These are phyloP conservation scores for Ceratobasidium sp. DNA, from an alignment of 1,284 basidiomycete genomes.

Conservation along the genomic window DNA sequence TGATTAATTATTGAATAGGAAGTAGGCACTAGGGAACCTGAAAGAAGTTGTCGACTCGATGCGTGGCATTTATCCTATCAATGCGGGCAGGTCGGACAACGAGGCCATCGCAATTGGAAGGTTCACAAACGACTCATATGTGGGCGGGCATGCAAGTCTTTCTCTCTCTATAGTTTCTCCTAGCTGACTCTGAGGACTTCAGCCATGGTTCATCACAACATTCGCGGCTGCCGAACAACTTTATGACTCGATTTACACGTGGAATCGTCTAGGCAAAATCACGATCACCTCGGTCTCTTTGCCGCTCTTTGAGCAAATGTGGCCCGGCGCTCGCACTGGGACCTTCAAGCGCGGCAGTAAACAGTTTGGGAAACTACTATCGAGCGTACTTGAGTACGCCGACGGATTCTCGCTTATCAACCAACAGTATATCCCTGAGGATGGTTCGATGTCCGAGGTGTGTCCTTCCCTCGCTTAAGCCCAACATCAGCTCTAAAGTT, in stretches of 20 bases:
- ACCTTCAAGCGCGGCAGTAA: slow-evolving; percentile 11
- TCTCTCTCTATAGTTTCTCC: neutral
- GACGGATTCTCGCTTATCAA: slow-evolving; percentile 28
- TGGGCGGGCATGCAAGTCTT: slow-evolving; percentile 39
- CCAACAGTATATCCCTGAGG: slow-evolving; percentile 23
- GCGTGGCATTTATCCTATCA: slow-evolving; percentile 41
- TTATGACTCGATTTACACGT: slow-evolving; percentile 39
- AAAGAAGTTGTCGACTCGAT: slow-evolving; percentile 42
- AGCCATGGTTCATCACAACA: slow-evolving; percentile 43
- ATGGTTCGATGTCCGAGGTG: slow-evolving; percentile 35
- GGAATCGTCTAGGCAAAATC: slow-evolving; percentile 35
- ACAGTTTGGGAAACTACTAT: neutral
- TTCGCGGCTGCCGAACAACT: slow-evolving; percentile 42
- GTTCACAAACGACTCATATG: slow-evolving; percentile 41
- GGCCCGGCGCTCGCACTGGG: neutral
- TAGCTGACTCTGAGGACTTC: neutral
- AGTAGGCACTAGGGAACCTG: slow-evolving; percentile 39
- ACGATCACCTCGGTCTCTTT: slow-evolving; percentile 38
- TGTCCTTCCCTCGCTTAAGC: neutral
- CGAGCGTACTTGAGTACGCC: neutral
- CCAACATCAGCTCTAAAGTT: neutral
- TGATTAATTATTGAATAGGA: neutral
- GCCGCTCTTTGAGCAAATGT: slow-evolving; percentile 38
- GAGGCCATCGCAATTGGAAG: slow-evolving; percentile 40
- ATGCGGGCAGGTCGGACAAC: slow-evolving; percentile 25